Evolutionary conservation across 345 rosid genomes (phyloP).

Genomic region (Gossypium herbaceum): DNA sequence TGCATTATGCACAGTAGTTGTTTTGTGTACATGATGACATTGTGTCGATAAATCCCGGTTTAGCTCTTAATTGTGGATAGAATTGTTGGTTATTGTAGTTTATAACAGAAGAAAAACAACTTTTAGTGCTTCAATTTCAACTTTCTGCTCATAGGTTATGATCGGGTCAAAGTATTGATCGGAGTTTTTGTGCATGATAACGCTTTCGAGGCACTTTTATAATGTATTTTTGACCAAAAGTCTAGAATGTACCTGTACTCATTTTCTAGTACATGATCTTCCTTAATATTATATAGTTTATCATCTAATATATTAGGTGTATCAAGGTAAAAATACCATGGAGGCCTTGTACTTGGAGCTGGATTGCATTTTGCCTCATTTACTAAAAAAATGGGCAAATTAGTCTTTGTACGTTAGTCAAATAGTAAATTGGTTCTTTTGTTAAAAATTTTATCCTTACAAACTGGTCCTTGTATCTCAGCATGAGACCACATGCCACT

Average conservation of each 20-base stretch:
- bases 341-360: too few species aligned
- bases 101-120: neutral
- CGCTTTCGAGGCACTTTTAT: neutral
- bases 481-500: too few species aligned
- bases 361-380: too few species aligned
- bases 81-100: neutral
- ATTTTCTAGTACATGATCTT: neutral
- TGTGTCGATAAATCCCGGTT: neutral
- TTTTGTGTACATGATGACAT: neutral
- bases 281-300: neutral
- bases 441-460: too few species aligned
- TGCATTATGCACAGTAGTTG: neutral
- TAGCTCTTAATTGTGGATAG: neutral
- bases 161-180: neutral
- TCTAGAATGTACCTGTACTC: neutral
- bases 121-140: neutral
- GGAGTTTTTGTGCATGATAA: neutral
- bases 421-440: too few species aligned
- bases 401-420: too few species aligned
- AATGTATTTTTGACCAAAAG: neutral
- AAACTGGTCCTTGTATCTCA: too few species aligned
- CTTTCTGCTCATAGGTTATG: neutral
- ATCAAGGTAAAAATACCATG: too few species aligned
- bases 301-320: too few species aligned
- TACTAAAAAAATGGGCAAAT: too few species aligned